Percentiles rank a stretch among this genome's conserved stretches.
Evolutionary conservation across 106 monocot species (phyloP).

Genomic region (Amphibolis antarctica): DNA sequence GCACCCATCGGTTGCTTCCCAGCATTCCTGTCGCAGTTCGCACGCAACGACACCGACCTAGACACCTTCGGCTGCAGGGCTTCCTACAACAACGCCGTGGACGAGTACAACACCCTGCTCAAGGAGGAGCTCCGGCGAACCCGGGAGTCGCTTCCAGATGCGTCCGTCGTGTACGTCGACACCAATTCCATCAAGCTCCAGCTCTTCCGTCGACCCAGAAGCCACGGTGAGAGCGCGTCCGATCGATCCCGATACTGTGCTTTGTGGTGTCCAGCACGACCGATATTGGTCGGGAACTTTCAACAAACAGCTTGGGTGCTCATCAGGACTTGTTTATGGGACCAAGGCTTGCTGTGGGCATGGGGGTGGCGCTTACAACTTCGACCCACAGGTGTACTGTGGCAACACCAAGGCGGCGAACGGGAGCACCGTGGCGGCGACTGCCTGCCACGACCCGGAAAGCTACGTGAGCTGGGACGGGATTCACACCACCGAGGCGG

Average conservation of each 20-base stretch:
- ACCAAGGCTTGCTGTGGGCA: constrained; percentile 70
- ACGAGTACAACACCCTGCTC: constrained; percentile 44
- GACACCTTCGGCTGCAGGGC: constrained; percentile 55
- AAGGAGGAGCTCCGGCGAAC: constrained; percentile 18
- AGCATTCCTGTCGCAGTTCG: constrained; percentile 37
- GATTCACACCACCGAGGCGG: constrained; percentile 74
- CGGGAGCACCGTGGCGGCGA: constrained; percentile 33
- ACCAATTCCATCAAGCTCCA: constrained; percentile 50
- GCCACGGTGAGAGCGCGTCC: constrained; percentile 38
- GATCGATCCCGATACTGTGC: too few species aligned
- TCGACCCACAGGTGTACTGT: constrained; percentile 36
- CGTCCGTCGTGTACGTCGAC: constrained; percentile 44
- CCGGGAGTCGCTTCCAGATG: constrained; percentile 17
- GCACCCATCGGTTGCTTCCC: constrained; percentile 78
- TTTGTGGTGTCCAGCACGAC: too few species aligned
- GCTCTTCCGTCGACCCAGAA: constrained; percentile 38
- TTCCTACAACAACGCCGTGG: constrained; percentile 54
- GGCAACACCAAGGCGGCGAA: constrained; percentile 57
- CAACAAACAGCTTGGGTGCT: too few species aligned
- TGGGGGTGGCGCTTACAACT: constrained; percentile 67
- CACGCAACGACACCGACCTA: constrained; percentile 31
- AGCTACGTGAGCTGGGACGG: constrained; percentile 93
- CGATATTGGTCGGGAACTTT: too few species aligned
- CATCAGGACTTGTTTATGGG: constrained; percentile 46
- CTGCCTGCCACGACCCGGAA: constrained; percentile 49